Evolutionary conservation across 2,329 filamentous ascomycete species (phyloP).

Genomic region (Metarhizium humberi): DNA sequence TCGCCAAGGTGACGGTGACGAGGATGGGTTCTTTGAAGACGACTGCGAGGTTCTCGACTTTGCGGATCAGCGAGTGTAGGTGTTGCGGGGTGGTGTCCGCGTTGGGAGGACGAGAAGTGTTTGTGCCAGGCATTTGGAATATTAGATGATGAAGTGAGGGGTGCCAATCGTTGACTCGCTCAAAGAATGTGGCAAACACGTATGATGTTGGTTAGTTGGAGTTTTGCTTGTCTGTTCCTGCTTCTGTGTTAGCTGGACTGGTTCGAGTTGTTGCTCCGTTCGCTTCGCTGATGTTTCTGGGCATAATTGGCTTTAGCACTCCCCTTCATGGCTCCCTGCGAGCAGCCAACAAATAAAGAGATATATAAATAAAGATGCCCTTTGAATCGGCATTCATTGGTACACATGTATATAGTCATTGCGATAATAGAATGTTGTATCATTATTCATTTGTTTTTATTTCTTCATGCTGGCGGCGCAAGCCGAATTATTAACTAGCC

Average conservation of each 20-base stretch:
- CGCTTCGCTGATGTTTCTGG: slow-evolving; percentile 17
- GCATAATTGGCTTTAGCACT: slow-evolving; percentile 10
- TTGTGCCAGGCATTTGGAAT: not conserved
- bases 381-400: not conserved
- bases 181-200: not conserved
- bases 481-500: not conserved
- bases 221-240: slow-evolving; percentile 6
- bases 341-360: slow-evolving; percentile 20
- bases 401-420: not conserved
- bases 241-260: slow-evolving; percentile 5
- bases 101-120: not conserved
- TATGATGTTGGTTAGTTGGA: slow-evolving; percentile 2
- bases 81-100: not conserved
- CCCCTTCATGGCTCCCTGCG: slow-evolving; percentile 11
- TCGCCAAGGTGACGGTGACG: slow-evolving; percentile 41
- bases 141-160: not conserved
- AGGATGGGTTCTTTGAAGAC: slow-evolving; percentile 82
- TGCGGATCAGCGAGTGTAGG: slow-evolving; percentile 58
- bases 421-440: not conserved
- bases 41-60: slow-evolving; percentile 89
- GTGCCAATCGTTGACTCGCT: not conserved
- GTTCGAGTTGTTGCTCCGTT: slow-evolving; percentile 15
- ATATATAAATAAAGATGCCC: slow-evolving; percentile 5
- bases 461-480: not conserved
- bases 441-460: not conserved